Evolutionary conservation across 805 yeast species (phyloP).

Genomic region (Myxozyma mucilagina): DNA sequence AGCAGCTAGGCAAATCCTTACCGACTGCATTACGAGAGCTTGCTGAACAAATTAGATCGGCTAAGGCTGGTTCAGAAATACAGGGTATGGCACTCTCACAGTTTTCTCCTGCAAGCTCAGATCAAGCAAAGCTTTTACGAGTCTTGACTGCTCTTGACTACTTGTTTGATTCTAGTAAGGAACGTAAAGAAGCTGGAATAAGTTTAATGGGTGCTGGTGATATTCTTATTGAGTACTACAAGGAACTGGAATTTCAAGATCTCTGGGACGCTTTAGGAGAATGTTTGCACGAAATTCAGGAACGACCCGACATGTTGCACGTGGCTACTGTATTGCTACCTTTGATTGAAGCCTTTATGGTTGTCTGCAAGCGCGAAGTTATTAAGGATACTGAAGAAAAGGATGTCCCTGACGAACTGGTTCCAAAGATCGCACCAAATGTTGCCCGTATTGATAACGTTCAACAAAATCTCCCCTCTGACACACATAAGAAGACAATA

Average conservation of each 20-base stretch:
- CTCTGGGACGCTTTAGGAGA: conserved; percentile 85
- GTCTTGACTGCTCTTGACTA: conserved; percentile 86
- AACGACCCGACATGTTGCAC: conserved; percentile 54
- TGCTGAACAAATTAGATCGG: conserved; percentile 46
- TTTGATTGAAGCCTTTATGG: conserved; percentile 88
- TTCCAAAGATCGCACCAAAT: not conserved
- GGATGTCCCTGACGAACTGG: not conserved
- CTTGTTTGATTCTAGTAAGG: conserved; percentile 54
- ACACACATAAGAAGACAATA: not conserved
- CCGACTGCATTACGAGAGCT: conserved; percentile 57
- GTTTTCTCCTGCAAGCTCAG: conserved; percentile 78
- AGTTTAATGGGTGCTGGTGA: conserved; percentile 35
- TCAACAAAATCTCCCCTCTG: not conserved
- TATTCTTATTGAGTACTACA: conserved; percentile 61
- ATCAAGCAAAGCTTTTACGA: conserved; percentile 84
- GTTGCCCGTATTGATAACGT: not conserved
- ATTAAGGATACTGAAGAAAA: conserved; percentile 10
- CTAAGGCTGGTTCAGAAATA: conserved; percentile 48
- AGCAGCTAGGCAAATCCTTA: conserved; percentile 55
- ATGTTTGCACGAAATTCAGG: conserved; percentile 64
- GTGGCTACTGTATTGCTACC: conserved; percentile 83
- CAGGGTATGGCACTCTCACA: conserved; percentile 58
- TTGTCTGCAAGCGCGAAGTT: conserved; percentile 72
- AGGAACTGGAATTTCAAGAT: conserved; percentile 66
- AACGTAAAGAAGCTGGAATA: conserved; percentile 22